Evolutionary conservation across 2,329 filamentous ascomycete species (phyloP), one percentile per base, ranked within the genome.

Genomic region (Penicillium verrucosum): DNA sequence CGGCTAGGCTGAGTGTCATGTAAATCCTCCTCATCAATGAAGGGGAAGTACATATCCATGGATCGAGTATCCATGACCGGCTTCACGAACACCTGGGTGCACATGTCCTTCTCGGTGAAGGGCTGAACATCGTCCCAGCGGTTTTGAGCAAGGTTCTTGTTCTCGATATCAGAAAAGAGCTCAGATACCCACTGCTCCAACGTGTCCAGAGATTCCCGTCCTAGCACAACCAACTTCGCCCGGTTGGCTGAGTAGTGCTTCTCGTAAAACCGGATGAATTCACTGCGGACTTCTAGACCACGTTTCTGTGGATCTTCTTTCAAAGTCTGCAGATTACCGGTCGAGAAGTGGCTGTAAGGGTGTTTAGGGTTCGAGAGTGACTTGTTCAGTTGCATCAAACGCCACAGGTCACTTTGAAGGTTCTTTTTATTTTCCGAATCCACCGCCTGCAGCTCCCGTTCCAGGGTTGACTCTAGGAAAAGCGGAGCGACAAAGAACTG

Each of bases 341-440:
- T 97, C 0, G 90, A 92, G 71, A 97, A 97, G 68, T 96, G 89
- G 71, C 90, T 90, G 72, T 89, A 96, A 0, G 92, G 92, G 68
- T 97, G 92, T 14, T 87, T 85, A 3, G 89, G 87, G 73, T 93
- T 96, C 2, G 91, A 90, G n/a, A 94, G 78, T 3, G 88, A 88
- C 77, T 96, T 96, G 70, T 90, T 89, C 25, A 97, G 81, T 75
- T 97, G 92, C 68, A 93, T 86, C 61, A 96, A 77, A 16, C 92
- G 85, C 91, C 92, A 96, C 54, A 84, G 83, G 69, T 97, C 92
- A 71, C 85, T 93, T 76, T 97, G 92, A 47, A 97, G 78, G 66
- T 97, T 97, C 82, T 97, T 97, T 82, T 96, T 96, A 78, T 97
- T 96, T 74, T 97, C 92, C 5, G 92, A 96, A 70, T 97, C 92